Evolutionary conservation across 2,329 filamentous ascomycete genomes (phyloP).

Genomic region (Cladosporium velox): DNA sequence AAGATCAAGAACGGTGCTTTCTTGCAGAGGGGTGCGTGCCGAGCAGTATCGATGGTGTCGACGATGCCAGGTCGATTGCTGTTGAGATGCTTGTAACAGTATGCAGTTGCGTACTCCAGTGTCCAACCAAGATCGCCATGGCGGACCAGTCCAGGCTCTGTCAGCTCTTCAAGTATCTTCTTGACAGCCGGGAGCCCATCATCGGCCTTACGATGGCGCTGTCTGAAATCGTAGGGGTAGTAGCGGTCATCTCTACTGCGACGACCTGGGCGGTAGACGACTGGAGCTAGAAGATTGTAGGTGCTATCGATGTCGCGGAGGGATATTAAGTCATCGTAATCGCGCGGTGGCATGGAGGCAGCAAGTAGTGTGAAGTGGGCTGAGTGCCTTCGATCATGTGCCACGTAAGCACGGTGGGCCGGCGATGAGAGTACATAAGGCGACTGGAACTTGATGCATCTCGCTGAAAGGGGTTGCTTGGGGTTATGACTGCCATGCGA

Average conservation of each 20-base stretch:
- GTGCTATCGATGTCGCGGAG: constrained; percentile 12
- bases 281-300: not conserved
- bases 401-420: constrained; percentile 5
- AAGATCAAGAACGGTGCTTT: constrained; percentile 40
- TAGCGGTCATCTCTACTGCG: constrained; percentile 13
- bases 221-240: constrained; percentile 8
- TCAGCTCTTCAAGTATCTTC: constrained; percentile 17
- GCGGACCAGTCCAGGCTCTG: constrained; percentile 23
- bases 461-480: constrained; percentile 16
- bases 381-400: not conserved
- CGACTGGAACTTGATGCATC: constrained; percentile 12
- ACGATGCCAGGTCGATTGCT: constrained; percentile 30
- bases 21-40: constrained; percentile 30
- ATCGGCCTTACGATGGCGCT: not conserved
- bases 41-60: constrained; percentile 31
- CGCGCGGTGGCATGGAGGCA: constrained; percentile 15
- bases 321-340: constrained; percentile 23
- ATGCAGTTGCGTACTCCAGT: constrained; percentile 46
- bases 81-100: constrained; percentile 39
- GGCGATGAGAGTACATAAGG: constrained; percentile 5
- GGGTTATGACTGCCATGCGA: not conserved
- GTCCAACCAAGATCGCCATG: constrained; percentile 42
- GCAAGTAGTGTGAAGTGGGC: not conserved
- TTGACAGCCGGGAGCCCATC: constrained; percentile 1
- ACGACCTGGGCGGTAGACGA: constrained; percentile 7